Base-by-base conservation (phyloP, 169 alveolate genomes). In the Plasmodium adleri region DNA sequence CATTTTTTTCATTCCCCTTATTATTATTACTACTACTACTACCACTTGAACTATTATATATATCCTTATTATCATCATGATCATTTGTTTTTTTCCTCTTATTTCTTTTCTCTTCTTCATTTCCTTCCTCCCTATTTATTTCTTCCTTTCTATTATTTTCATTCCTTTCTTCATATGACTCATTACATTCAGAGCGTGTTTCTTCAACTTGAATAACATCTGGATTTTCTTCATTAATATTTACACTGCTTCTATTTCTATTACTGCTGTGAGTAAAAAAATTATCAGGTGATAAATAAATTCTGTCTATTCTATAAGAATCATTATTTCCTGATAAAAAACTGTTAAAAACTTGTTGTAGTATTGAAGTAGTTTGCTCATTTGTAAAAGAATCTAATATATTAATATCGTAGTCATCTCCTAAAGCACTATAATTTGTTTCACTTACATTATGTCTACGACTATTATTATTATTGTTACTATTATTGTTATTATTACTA, bases 341-440 rank as follows among this genome's bases (percentile, higher is more conserved):
- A 13, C 45, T 76, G 12, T 64, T 76, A 47, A 76, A 76, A 76
- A 76, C 28, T 49, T 76, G 63, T 39, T 76, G 89, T 49, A 76
- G n/a, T 49, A 76, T 47, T 45, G 76, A 63, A 12, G 58, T 49
- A 0, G 89, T 76, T 15, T 76, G 74, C 8, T 64, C 66, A 17
- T 74, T 7, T 1, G 74, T 45, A 76, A 76, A 58, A 1, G 68
- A 66, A 3, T 66, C 89, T 12, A 76, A 32, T n/a, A 24, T 3
- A 13, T 64, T 76, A 17, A 49, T 20, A 5, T 76, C 78, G 59
- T 64, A 50, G 20, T 76, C 89, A 47, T 76, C 89, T 5, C 60
- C n/a, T 22, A 64, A 20, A 6, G 63, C 43, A 26, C 49, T 15
- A 43, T 47, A 56, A 2, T 52, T 76, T 2, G 72, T 26, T 72